A percentile compares a stretch with the other conserved stretches of the same genome.
These are phyloP conservation scores for Solanum peruvianum DNA, from an alignment of 257 asterid genomes.

Conservation along the genomic window DNA sequence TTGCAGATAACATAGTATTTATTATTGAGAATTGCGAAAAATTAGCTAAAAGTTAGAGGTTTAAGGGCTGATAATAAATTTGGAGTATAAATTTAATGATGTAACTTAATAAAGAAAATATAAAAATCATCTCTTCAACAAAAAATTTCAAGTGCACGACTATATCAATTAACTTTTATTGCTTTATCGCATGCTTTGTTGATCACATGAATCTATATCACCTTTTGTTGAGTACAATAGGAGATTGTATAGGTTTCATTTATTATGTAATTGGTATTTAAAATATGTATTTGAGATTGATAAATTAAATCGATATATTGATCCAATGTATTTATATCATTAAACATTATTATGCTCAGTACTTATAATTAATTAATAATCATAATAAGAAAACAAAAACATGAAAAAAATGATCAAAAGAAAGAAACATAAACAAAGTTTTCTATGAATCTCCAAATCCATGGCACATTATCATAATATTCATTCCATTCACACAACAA, in stretches of 20 bases:
- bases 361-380: not conserved
- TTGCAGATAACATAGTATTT: no score
- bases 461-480: not conserved
- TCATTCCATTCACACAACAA: not conserved
- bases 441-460: not conserved
- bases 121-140: no score
- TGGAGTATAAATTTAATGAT: no score
- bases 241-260: not conserved
- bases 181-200: no score
- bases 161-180: no score
- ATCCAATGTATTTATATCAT: not conserved
- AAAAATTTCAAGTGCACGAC: not conserved
- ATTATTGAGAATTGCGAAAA: no score
- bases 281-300: not conserved
- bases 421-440: not conserved
- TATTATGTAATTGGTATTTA: not conserved
- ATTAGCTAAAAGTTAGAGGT: not conserved
- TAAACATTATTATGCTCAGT: not conserved
- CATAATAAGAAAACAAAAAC: not conserved
- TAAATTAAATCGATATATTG: not conserved
- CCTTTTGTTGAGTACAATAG: not conserved
- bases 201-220: not conserved
- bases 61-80: no score
- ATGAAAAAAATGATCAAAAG: not conserved
- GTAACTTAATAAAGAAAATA: no score